These are phyloP conservation scores for Globisporangium lucens DNA, from an alignment of 352 stramenopile genomes.

Conservation along the genomic window DNA sequence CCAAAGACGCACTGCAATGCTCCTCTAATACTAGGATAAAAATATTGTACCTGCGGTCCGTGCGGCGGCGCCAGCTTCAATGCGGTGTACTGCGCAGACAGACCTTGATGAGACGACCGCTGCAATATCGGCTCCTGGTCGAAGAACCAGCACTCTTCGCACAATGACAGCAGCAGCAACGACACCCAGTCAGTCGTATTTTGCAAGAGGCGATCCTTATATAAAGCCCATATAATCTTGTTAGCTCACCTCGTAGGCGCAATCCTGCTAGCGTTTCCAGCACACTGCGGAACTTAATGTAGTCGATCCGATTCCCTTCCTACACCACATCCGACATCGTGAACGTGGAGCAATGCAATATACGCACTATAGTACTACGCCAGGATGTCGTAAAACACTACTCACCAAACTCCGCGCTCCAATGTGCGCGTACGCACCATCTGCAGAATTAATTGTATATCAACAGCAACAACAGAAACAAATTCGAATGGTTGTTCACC, in stretches of 20 bases:
- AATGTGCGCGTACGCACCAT: conserved; percentile 70
- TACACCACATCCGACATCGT: conserved; percentile 7
- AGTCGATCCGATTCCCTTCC: conserved; percentile 63
- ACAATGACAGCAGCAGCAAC: not conserved
- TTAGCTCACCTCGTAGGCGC: conserved; percentile 44
- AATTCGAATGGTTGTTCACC: not conserved
- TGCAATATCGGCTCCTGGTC: conserved; percentile 63
- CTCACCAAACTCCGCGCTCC: conserved; percentile 47
- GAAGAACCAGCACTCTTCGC: conserved; percentile 87
- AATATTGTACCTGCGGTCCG: conserved; percentile 54
- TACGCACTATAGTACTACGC: not conserved
- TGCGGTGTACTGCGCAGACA: conserved; percentile 47
- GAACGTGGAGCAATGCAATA: not conserved
- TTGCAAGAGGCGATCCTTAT: not conserved
- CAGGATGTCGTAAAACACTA: not conserved
- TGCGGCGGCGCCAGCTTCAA: conserved; percentile 72
- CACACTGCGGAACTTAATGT: conserved; percentile 57
- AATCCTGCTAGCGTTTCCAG: conserved; percentile 46
- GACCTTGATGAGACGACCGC: conserved; percentile 32
- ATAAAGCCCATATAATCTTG: not conserved
- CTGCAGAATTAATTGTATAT: conserved; percentile 25
- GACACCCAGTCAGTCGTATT: not conserved
- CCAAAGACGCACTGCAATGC: not conserved
- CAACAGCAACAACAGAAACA: not conserved
- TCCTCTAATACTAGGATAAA: not conserved